Conservation (phyloP, 116 monocot genomes). For the Trichopus zeylanicus region DNA sequence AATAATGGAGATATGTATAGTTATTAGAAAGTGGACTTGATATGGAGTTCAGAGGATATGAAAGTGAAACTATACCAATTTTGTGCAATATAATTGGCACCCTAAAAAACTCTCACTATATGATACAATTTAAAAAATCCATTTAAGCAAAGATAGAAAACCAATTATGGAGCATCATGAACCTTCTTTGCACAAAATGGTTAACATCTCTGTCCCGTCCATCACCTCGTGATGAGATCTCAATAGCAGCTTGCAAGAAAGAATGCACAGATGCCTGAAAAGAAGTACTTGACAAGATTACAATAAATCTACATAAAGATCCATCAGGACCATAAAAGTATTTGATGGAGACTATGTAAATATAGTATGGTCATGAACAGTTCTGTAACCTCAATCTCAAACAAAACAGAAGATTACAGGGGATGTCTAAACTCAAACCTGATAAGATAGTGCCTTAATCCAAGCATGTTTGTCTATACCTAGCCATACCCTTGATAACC, state of each 20-base stretch:
- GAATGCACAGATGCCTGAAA: constrained; percentile 77
- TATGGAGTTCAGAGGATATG: too few species aligned
- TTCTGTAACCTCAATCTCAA: too few species aligned
- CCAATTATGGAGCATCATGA: constrained; percentile 7
- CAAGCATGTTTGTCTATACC: constrained; percentile 79
- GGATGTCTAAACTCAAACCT: constrained; percentile 40
- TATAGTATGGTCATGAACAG: too few species aligned
- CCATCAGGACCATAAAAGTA: not conserved
- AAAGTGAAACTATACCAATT: too few species aligned
- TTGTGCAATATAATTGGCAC: too few species aligned
- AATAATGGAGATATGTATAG: too few species aligned
- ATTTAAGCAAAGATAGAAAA: not conserved
- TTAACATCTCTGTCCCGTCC: constrained; percentile 76
- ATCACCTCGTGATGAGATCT: constrained; percentile 73
- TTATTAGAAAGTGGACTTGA: too few species aligned
- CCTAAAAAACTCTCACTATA: too few species aligned
- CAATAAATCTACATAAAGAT: not conserved
- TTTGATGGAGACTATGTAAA: too few species aligned
- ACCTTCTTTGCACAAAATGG: constrained; percentile 85
- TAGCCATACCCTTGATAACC: constrained; percentile 88
- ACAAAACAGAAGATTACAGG: too few species aligned
- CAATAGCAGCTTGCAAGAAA: constrained; percentile 78
- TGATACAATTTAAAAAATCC: too few species aligned
- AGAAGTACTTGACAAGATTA: not conserved
- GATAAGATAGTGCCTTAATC: constrained; percentile 84